These are phyloP conservation scores for Euphrasia confusa DNA, from an alignment of 257 asterid genomes.

Conservation along the genomic window DNA sequence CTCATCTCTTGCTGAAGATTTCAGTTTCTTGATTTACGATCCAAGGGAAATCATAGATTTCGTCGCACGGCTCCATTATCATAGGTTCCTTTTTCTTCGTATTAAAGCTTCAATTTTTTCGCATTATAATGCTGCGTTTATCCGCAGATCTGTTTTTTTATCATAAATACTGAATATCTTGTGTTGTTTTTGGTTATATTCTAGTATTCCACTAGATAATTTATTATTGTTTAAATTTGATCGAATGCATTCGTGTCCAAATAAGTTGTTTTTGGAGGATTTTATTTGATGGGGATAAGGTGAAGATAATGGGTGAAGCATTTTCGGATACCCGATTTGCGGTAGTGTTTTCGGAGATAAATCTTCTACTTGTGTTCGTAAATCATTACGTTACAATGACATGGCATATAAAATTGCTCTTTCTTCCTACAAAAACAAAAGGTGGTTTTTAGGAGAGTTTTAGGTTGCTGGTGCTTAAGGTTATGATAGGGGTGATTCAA, in stretches of 20 bases:
- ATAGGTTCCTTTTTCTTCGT: conserved; percentile 2
- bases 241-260: neutral
- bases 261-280: neutral
- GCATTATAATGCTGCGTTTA: conserved; percentile 1
- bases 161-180: neutral
- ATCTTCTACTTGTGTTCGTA: conserved; percentile 7
- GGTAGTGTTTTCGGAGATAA: conserved; percentile 9
- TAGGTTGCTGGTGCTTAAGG: neutral
- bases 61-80: conserved; percentile 12
- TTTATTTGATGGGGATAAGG: neutral
- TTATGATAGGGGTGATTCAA: neutral
- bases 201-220: conserved; percentile 1
- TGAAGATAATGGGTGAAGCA: neutral
- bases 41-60: neutral
- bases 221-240: neutral
- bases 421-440: too few relatives aligned
- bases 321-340: neutral
- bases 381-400: neutral
- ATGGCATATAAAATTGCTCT: too few relatives aligned
- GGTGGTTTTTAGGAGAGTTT: too few relatives aligned
- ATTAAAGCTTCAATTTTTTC: conserved; percentile 7
- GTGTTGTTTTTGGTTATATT: neutral
- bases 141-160: neutral
- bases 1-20: neutral
- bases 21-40: conserved; percentile 7